Evolutionary conservation across 805 yeast genomes (phyloP).

Genomic region (Candida quercuum): DNA sequence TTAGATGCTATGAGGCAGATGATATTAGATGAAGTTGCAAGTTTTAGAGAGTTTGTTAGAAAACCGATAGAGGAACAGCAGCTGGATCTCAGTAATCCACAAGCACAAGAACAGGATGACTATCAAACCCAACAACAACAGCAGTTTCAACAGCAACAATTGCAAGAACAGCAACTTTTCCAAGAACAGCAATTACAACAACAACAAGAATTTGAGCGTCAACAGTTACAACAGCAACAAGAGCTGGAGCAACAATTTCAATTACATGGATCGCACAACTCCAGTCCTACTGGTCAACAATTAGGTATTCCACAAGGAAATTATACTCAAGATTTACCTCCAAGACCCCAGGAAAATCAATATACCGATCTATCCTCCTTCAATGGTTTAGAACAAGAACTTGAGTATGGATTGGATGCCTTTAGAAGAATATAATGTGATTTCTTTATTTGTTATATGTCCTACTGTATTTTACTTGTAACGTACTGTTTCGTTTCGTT

Average conservation of each 20-base stretch:
- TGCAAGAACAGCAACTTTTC: constrained; percentile 7
- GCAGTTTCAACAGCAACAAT: constrained; percentile 13
- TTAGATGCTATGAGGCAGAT: constrained; percentile 67
- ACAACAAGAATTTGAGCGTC: constrained; percentile 14
- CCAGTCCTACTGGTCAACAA: constrained; percentile 24
- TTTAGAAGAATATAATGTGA: constrained; percentile 5
- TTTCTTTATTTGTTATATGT: no score
- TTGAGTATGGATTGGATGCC: constrained; percentile 61
- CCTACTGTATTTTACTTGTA: no score
- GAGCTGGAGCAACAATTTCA: constrained; percentile 10
- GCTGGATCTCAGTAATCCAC: constrained; percentile 28
- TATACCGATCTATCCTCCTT: constrained; percentile 16
- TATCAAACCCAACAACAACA: constrained; percentile 17
- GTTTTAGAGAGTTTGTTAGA: constrained; percentile 77
- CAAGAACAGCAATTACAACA: constrained; percentile 13
- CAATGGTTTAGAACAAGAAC: constrained; percentile 54
- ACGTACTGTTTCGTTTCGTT: no score
- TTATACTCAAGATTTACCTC: constrained; percentile 45
- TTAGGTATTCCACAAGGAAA: constrained; percentile 48
- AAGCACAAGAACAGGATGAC: constrained; percentile 12
- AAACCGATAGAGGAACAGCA: constrained; percentile 61
- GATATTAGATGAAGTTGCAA: constrained; percentile 74
- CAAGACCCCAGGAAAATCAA: constrained; percentile 54
- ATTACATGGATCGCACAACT: constrained; percentile 15
- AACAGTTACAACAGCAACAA: constrained; percentile 13